phyloP scores from a whole-genome alignment of 257 asterid genomes.

The Eucommia ulmoides region DNA sequence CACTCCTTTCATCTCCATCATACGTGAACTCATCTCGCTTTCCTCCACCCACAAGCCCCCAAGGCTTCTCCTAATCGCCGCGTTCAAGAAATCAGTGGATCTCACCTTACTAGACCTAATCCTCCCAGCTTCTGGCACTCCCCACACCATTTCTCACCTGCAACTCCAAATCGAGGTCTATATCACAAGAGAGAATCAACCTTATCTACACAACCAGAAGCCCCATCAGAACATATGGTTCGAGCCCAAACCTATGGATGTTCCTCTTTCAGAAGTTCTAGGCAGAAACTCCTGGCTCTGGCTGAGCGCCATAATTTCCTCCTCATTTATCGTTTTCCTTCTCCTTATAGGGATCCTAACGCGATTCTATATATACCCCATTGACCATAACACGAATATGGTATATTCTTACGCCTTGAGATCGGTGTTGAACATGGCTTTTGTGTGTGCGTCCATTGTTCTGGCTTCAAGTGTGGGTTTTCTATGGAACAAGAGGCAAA shows the following conservation, averaged over 20 bases:
- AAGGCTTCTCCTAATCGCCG: constrained; percentile 37
- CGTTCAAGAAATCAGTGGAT: constrained; percentile 62
- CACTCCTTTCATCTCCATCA: constrained; percentile 80
- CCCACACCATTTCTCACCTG: constrained; percentile 24
- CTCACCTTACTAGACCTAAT: constrained; percentile 70
- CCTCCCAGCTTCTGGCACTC: constrained; percentile 35
- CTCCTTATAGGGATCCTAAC: constrained; percentile 50
- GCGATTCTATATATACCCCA: constrained; percentile 63
- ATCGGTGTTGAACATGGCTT: constrained; percentile 42
- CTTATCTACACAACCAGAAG: constrained; percentile 21
- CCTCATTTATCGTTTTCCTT: constrained; percentile 60
- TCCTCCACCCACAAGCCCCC: constrained; percentile 47
- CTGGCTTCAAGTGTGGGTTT: constrained; percentile 45
- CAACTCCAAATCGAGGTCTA: constrained; percentile 77
- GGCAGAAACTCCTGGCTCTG: constrained; percentile 88
- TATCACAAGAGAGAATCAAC: constrained; percentile 34
- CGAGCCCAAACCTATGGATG: constrained; percentile 49
- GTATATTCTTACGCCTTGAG: constrained; percentile 53
- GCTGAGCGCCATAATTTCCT: constrained; percentile 77
- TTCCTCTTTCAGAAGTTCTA: constrained; percentile 47
- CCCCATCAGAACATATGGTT: constrained; percentile 34
- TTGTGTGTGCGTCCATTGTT: constrained; percentile 47
- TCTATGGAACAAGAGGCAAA: constrained; percentile 80
- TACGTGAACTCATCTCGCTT: constrained; percentile 49
- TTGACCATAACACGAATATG: constrained; percentile 46